Evolutionary conservation across 2,329 filamentous ascomycete genomes (phyloP).

Genomic region (Alternaria postmessia): DNA sequence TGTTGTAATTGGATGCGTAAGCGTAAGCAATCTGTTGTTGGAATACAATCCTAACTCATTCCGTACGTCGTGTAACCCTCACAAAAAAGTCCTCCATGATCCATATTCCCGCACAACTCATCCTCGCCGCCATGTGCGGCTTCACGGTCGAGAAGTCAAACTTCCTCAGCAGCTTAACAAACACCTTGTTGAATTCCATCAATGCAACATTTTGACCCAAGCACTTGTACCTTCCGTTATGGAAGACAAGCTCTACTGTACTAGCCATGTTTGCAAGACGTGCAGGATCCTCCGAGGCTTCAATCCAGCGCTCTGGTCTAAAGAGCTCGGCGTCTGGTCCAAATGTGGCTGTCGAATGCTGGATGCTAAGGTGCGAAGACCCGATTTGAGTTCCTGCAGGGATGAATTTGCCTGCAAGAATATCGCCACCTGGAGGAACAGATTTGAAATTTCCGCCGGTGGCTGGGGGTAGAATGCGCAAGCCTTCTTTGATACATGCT

Average conservation of each 20-base stretch:
- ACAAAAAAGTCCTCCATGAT: slow-evolving; percentile 3
- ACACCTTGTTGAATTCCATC: slow-evolving; percentile 46
- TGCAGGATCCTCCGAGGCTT: slow-evolving; percentile 41
- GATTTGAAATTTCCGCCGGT: slow-evolving; percentile 47
- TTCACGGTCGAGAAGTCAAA: not conserved
- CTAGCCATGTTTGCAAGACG: slow-evolving; percentile 32
- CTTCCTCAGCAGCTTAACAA: slow-evolving; percentile 22
- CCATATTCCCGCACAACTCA: not conserved
- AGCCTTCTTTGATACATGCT: slow-evolving; percentile 42
- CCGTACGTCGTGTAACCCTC: not conserved
- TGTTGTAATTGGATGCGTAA: not conserved
- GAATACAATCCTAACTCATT: not conserved
- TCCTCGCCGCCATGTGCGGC: not conserved
- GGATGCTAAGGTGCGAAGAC: slow-evolving; percentile 15
- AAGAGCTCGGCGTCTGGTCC: slow-evolving; percentile 29
- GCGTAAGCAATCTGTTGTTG: no score
- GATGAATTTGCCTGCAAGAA: slow-evolving; percentile 28
- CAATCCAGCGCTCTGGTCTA: slow-evolving; percentile 31
- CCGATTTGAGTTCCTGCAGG: slow-evolving; percentile 36
- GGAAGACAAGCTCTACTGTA: slow-evolving; percentile 33
- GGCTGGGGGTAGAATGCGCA: slow-evolving; percentile 36
- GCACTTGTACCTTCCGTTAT: slow-evolving; percentile 38
- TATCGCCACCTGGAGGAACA: slow-evolving; percentile 31
- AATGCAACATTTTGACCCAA: slow-evolving; percentile 36
- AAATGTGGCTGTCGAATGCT: slow-evolving; percentile 25